phyloP scores from a whole-genome alignment of 2,329 filamentous ascomycete genomes.

The Ciborinia camelliae region DNA sequence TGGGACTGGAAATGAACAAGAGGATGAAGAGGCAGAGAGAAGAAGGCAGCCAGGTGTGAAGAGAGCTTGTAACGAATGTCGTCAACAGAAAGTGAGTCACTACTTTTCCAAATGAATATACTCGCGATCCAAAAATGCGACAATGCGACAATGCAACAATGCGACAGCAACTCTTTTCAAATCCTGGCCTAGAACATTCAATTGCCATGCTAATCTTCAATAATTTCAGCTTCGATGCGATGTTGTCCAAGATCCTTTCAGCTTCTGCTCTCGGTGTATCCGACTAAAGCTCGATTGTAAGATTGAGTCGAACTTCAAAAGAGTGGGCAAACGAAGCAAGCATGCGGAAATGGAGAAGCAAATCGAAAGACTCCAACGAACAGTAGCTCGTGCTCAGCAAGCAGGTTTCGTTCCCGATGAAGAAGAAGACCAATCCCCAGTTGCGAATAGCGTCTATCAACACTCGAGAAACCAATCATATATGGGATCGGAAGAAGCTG shows the following conservation, averaged over 20 bases:
- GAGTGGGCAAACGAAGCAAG: slow-evolving; percentile 75
- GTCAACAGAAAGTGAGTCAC: slow-evolving; percentile 74
- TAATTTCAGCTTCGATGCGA: slow-evolving; percentile 71
- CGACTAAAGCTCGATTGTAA: slow-evolving; percentile 79
- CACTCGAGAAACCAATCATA: slow-evolving; percentile 58
- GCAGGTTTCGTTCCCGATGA: slow-evolving; percentile 55
- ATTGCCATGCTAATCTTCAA: slow-evolving; percentile 19
- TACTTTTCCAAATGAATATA: slow-evolving; percentile 4
- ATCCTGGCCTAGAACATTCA: background rate
- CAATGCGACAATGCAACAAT: background rate
- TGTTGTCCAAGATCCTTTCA: slow-evolving; percentile 76
- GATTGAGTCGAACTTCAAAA: slow-evolving; percentile 85
- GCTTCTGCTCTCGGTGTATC: slow-evolving; percentile 71
- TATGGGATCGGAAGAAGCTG: slow-evolving; percentile 66
- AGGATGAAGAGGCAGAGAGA: slow-evolving; percentile 55
- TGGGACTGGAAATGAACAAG: slow-evolving; percentile 52
- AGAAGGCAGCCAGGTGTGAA: slow-evolving; percentile 68
- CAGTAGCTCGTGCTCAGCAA: slow-evolving; percentile 56
- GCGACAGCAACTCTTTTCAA: background rate
- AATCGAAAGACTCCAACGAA: slow-evolving; percentile 65
- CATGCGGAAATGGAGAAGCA: slow-evolving; percentile 86
- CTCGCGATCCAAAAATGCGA: background rate
- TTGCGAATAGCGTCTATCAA: slow-evolving; percentile 52
- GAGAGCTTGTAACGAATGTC: slow-evolving; percentile 79
- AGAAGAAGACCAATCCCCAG: slow-evolving; percentile 57